Conservation (phyloP, 768 basidiomycete genomes). For the Amanita exitialis region DNA sequence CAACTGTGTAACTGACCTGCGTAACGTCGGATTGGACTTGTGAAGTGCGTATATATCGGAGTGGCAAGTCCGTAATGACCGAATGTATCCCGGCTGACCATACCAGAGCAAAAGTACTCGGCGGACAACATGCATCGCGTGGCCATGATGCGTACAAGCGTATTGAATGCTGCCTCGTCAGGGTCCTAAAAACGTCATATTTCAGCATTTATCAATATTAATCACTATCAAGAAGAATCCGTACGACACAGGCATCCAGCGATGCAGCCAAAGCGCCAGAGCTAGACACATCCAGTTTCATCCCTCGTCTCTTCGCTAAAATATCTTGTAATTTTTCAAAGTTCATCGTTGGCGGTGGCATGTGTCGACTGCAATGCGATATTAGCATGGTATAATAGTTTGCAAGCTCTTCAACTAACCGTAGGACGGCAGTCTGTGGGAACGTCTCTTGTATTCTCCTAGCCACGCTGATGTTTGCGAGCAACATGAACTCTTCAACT, state of each 20-base stretch:
- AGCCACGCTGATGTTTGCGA: constrained; percentile 94
- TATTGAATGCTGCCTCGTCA: constrained; percentile 85
- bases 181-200: constrained; percentile 48
- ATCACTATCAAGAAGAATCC: constrained; percentile 16
- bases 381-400: not conserved
- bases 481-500: constrained; percentile 98
- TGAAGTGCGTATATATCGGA: constrained; percentile 97
- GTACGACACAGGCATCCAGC: constrained; percentile 77
- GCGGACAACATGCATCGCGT: constrained; percentile 97
- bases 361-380: constrained; percentile 52
- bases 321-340: constrained; percentile 96
- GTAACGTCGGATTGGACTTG: constrained; percentile 94
- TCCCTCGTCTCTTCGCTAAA: constrained; percentile 71
- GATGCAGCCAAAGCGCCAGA: constrained; percentile 86
- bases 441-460: constrained; percentile 87
- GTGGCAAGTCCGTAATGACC: constrained; percentile 97
- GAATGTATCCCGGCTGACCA: constrained; percentile 85
- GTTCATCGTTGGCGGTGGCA: constrained; percentile 85
- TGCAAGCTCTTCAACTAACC: constrained; percentile 29
- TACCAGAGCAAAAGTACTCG: constrained; percentile 96
- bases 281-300: constrained; percentile 81
- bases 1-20: constrained; percentile 46
- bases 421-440: constrained; percentile 89
- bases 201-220: not conserved
- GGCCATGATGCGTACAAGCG: constrained; percentile 97